phyloP scores from a whole-genome alignment of 2,329 filamentous ascomycete genomes.

The Fusarium coffeatum region DNA sequence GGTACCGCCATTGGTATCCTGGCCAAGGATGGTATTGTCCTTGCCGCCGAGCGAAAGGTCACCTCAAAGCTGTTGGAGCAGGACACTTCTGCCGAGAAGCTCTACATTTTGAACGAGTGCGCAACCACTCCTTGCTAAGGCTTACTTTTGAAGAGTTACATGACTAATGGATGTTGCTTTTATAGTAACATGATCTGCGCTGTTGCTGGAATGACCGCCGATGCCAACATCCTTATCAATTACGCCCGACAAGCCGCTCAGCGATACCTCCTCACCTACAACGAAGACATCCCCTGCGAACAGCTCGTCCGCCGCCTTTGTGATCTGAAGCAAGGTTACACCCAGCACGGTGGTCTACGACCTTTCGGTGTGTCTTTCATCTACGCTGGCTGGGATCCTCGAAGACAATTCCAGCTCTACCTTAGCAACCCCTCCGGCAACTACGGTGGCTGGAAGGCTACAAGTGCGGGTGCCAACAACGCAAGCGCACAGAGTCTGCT shows the following conservation, averaged over 20 bases:
- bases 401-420: slow-evolving; percentile 97
- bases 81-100: slow-evolving; percentile 99
- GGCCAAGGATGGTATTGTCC: slow-evolving; percentile 97
- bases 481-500: slow-evolving; percentile 95
- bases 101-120: slow-evolving; percentile 98
- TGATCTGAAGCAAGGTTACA: slow-evolving; percentile 99
- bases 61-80: slow-evolving; percentile 99
- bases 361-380: slow-evolving; percentile 99
- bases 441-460: slow-evolving; percentile 99
- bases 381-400: slow-evolving; percentile 97
- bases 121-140: slow-evolving; percentile 48
- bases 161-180: slow-evolving; percentile 17
- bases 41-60: slow-evolving; percentile 98
- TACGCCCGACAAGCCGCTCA: slow-evolving; percentile 97
- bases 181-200: slow-evolving; percentile 99
- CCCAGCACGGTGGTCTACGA: slow-evolving; percentile 96
- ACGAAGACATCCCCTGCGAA: slow-evolving; percentile 99
- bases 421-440: slow-evolving; percentile 99
- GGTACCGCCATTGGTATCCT: slow-evolving; percentile 97
- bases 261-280: slow-evolving; percentile 97
- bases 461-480: slow-evolving; percentile 97
- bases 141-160: not conserved
- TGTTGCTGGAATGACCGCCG: slow-evolving; percentile 98
- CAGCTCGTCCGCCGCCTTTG: slow-evolving; percentile 96
- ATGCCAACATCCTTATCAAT: slow-evolving; percentile 99